Percentiles rank a stretch among this genome's conserved stretches.
phyloP scores from a whole-genome alignment of 345 rosid genomes.

The Salix exigua region DNA sequence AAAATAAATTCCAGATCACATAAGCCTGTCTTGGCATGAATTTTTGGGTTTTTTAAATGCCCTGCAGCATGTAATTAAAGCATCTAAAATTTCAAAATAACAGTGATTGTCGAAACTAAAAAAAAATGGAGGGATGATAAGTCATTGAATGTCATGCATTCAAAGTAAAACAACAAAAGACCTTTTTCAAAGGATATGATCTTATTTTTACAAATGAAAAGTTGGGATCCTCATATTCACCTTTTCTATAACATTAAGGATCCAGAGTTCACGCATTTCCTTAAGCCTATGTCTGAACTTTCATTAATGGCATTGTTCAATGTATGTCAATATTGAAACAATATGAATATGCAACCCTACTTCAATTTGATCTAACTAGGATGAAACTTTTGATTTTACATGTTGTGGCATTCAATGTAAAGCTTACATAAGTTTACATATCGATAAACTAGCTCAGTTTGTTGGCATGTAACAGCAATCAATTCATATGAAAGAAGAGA shows the following conservation, averaged over 20 bases:
- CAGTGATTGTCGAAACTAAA: not conserved
- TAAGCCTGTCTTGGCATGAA: not conserved
- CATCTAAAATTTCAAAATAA: not conserved
- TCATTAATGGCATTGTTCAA: not conserved
- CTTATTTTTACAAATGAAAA: not conserved
- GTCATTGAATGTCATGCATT: not conserved
- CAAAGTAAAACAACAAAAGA: not conserved
- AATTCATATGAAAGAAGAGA: slow-evolving; percentile 13
- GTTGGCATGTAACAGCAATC: not conserved
- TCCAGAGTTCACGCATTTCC: not conserved
- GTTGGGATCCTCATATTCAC: not conserved
- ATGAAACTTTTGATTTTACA: not conserved
- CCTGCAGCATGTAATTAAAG: not conserved
- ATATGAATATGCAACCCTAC: not conserved
- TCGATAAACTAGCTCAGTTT: not conserved
- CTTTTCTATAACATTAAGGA: not conserved
- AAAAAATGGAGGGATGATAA: not conserved
- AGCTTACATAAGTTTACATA: not conserved
- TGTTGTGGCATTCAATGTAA: not conserved
- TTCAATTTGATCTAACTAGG: not conserved
- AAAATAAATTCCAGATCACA: not conserved
- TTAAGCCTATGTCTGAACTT: not conserved
- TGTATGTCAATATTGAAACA: not conserved
- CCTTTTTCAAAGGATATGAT: not conserved
- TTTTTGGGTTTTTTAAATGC: not conserved